phyloP scores from a whole-genome alignment of 73 alveolate species.

The Paramecium pentaurelia region DNA sequence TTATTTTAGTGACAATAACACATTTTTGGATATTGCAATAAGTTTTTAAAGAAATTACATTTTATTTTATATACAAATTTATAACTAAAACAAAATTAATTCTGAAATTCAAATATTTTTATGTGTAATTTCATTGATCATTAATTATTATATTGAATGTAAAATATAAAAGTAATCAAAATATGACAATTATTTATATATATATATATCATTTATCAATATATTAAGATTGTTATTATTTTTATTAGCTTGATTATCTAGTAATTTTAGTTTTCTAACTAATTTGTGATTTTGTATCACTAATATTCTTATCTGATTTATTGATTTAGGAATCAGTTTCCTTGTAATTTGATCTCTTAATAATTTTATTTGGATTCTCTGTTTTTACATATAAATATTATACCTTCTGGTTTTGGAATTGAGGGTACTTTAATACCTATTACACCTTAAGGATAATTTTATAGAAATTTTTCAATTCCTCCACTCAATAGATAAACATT shows the following conservation, averaged over 20 bases:
- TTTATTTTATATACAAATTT: not conserved
- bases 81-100: too few relatives aligned
- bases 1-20: not conserved
- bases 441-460: conserved; percentile 63
- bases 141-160: too few relatives aligned
- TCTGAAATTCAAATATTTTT: too few relatives aligned
- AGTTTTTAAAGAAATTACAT: not conserved
- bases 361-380: conserved; percentile 22
- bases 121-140: too few relatives aligned
- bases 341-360: conserved; percentile 4
- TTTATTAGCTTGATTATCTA: not conserved
- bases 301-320: not conserved
- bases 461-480: conserved; percentile 80
- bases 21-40: not conserved
- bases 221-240: not conserved
- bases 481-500: conserved; percentile 83
- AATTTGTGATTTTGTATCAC: conserved; percentile 31
- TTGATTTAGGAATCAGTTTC: not conserved
- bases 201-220: not conserved
- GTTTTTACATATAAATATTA: not conserved
- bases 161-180: too few relatives aligned
- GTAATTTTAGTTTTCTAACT: not conserved
- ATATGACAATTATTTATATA: not conserved
- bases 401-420: conserved; percentile 12
- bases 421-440: conserved; percentile 66